phyloP scores from a whole-genome alignment of 495 filamentous ascomycete species.

The Elaphomyces granulatus region DNA sequence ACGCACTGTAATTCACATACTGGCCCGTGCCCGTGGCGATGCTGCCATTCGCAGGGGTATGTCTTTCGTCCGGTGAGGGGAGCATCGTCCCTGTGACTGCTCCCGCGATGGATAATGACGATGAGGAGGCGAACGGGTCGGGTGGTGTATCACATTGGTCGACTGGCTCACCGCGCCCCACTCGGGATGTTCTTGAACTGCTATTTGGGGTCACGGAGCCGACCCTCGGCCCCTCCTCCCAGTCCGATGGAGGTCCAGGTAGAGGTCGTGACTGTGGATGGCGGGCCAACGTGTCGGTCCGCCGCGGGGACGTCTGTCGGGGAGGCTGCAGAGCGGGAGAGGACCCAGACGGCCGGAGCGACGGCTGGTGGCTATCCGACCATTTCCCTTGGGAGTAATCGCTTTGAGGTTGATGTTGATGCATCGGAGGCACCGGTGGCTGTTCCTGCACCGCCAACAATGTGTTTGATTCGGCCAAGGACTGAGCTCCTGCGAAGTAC shows the following conservation, averaged over 20 bases:
- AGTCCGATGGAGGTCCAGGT: constrained; percentile 40
- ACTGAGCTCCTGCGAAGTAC: constrained; percentile 18
- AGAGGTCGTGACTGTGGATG: constrained; percentile 48
- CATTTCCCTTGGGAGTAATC: constrained; percentile 15
- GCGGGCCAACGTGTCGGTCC: constrained; percentile 39
- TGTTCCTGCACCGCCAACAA: constrained; percentile 22
- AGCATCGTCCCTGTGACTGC: too few species aligned
- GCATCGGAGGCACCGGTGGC: constrained; percentile 35
- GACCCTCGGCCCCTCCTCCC: constrained; percentile 20
- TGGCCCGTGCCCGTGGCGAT: constrained; percentile 30
- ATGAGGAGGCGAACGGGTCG: constrained; percentile 3
- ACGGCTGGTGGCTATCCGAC: constrained; percentile 22
- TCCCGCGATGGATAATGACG: too few species aligned
- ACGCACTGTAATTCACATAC: constrained; percentile 37
- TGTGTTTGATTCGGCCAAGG: constrained; percentile 11
- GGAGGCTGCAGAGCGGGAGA: constrained; percentile 28
- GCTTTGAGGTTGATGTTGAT: constrained; percentile 20
- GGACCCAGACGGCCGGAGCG: constrained; percentile 26
- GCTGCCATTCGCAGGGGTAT: constrained; percentile 38
- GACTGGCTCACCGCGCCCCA: constrained; percentile 13
- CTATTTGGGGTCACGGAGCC: constrained; percentile 10
- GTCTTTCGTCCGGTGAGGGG: constrained; percentile 28
- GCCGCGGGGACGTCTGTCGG: constrained; percentile 30
- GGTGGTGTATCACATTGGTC: constrained; percentile 6
- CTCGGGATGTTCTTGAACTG: constrained; percentile 14